phyloP scores from a whole-genome alignment of 2,329 filamentous ascomycete species.

The Penicillium olsonii region DNA sequence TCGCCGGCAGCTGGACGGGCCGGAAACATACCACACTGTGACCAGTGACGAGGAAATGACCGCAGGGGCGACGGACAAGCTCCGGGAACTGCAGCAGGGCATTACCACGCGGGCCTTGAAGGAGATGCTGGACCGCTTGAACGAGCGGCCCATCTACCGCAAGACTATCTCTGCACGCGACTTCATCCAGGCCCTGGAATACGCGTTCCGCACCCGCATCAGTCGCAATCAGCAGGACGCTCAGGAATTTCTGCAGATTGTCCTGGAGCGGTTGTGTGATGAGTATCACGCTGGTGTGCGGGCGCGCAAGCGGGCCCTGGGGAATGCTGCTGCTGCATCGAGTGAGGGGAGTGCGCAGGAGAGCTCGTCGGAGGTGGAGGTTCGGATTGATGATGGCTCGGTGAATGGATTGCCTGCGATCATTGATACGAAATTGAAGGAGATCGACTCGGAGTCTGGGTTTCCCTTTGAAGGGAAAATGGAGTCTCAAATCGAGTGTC shows the following conservation, averaged over 20 bases:
- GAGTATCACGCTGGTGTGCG: conserved; percentile 86
- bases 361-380: conserved; percentile 34
- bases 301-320: conserved; percentile 57
- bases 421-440: conserved; percentile 40
- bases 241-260: conserved; percentile 93
- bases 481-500: conserved; percentile 93
- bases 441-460: conserved; percentile 50
- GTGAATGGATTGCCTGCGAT: conserved; percentile 35
- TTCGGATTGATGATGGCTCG: conserved; percentile 39
- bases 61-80: conserved; percentile 48
- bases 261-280: conserved; percentile 87
- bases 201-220: conserved; percentile 84
- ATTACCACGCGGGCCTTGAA: conserved; percentile 85
- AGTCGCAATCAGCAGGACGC: conserved; percentile 96
- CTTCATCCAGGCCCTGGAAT: conserved; percentile 81
- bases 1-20: conserved; percentile 75
- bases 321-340: conserved; percentile 21
- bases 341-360: conserved; percentile 20
- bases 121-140: conserved; percentile 86
- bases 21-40: conserved; percentile 70
- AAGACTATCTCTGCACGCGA: conserved; percentile 89
- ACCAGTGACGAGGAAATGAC: conserved; percentile 46
- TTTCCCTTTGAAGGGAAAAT: conserved; percentile 91
- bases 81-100: conserved; percentile 70
- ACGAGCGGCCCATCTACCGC: conserved; percentile 88